Base-by-base conservation (phyloP, 306 rosid genomes). In the Quercus agrifolia region DNA sequence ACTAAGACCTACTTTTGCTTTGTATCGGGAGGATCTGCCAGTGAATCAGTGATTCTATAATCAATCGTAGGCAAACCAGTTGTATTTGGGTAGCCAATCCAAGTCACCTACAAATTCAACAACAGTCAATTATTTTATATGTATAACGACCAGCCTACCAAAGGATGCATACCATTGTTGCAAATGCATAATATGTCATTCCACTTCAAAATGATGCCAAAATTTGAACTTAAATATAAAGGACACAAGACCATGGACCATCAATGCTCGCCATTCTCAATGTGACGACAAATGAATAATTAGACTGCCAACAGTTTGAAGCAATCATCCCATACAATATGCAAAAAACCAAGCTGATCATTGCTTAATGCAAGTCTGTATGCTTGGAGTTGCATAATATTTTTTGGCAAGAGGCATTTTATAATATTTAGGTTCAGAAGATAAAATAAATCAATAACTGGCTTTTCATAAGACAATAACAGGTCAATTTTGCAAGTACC, bases 21-120 rank as follows among this genome's bases (percentile, higher is more conserved):
- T 77, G 98, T 86, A 59, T 90, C 88, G 56, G 91, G 89, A 83
- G 96, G 92, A 79, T 95, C 99, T n/a, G 93, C 94, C 83, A 89
- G 86, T 21, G 99, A 88, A 91, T 95, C 99, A 55, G 96, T 88
- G 75, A 95, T 90, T 85, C 99, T 93, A 74, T 95, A 95, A 82
- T 95, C 99, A 86, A 95, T 89, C 20, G 98, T 75, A 68, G 98
- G 98, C 89, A 95, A 91, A 71, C 99, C 99, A 67, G 99, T 95
- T 68, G 99, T 95, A 86, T 95, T 95, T 44, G 99, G 99, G 82
- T 95, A 95, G 69, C 99, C 99, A 82, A 95, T 95, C 99, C 99
- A 95, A 79, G 98, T 93, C 70, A 91, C 99, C 99, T 95, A 82
- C 70, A 79, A 14, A 78, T 76, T 79, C 81, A 78, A 79, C 66